Evolutionary conservation across 2,329 filamentous ascomycete genomes (phyloP).

Genomic region (Scopulariopsis brevicaulis): DNA sequence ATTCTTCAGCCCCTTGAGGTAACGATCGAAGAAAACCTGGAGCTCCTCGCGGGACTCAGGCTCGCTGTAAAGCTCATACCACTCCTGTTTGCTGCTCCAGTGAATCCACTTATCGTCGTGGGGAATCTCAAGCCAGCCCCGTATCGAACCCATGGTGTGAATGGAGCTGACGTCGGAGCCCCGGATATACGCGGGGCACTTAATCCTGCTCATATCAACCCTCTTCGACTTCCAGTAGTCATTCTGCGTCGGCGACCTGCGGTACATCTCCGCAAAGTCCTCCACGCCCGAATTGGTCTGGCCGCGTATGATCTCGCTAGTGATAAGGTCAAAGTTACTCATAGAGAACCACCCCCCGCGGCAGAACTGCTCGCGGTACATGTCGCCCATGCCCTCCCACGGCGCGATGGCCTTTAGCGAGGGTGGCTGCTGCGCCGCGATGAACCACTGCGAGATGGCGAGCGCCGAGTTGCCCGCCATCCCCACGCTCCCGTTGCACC

Average conservation of each 20-base stretch:
- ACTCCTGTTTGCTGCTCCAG: slow-evolving; percentile 26
- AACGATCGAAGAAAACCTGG: slow-evolving; percentile 28
- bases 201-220: slow-evolving; percentile 20
- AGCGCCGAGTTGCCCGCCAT: slow-evolving; percentile 19
- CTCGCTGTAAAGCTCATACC: slow-evolving; percentile 28
- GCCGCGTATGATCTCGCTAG: slow-evolving; percentile 22
- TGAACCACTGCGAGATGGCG: slow-evolving; percentile 14
- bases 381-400: slow-evolving; percentile 25
- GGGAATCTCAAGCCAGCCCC: slow-evolving; percentile 4
- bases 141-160: slow-evolving; percentile 22
- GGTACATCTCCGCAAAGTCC: slow-evolving; percentile 28
- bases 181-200: slow-evolving; percentile 20
- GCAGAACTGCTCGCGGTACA: slow-evolving; percentile 5
- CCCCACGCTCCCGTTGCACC: slow-evolving; percentile 19
- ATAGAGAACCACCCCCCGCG: slow-evolving; percentile 20
- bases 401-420: slow-evolving; percentile 16
- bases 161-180: slow-evolving; percentile 15
- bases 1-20: slow-evolving; percentile 28
- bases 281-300: slow-evolving; percentile 18
- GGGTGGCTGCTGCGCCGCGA: slow-evolving; percentile 10
- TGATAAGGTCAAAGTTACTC: slow-evolving; percentile 28
- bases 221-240: slow-evolving; percentile 25
- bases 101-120: slow-evolving; percentile 26
- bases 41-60: slow-evolving; percentile 22
- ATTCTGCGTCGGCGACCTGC: slow-evolving; percentile 18